Base-by-base conservation (phyloP, 2,329 filamentous ascomycete species). In the Trichoderma afroharzianum region DNA sequence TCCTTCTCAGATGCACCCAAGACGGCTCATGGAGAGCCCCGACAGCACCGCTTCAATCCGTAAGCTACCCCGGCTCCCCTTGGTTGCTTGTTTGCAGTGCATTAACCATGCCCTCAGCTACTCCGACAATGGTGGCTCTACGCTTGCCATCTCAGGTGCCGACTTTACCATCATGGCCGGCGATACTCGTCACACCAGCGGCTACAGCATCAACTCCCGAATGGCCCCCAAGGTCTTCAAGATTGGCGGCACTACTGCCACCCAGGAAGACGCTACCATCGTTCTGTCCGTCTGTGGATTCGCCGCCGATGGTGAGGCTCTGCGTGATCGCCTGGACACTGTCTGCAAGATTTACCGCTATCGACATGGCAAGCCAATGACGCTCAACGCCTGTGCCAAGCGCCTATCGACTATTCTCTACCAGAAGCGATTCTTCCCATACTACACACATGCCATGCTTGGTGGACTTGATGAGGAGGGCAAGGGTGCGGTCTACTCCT, bases 341-440 rank as follows among this genome's bases (percentile, higher is more conserved):
- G 90, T 97, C 79, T 96, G 97, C 87, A 98, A 97, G 87, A 97
- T 98, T 92, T 98, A 98, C 89, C 93, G 93, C 79, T 98, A 98
- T 86, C 94, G 97, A 81, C 95, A 98, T 82, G 94, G 94, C 83
- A 99, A 98, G 87, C 90, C 93, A 75, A 99, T 99, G 92, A 92
- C 90, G 74, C 92, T 98, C 79, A 92, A 93, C 78, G 96, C 96
- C 63, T 98, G 95, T 83, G 97, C 96, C 70, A 95, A 98, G 84
- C 91, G 95, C 71, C 88, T 99, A 73, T 95, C 93, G 53, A 98
- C 97, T 61, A 97, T 99, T 76, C 90, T 99, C 71, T 99, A 99
- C 86, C 88, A 91, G 82, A 98, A 98, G 86, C 93, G 96, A 63
- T 99, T 99, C 87, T 99, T 99, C 87, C 96, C 96, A 26, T 99